A percentile compares a stretch with the other conserved stretches of the same genome.
These are phyloP conservation scores for Neospermospora avenae DNA, from an alignment of 2,329 filamentous ascomycete species.

Conservation along the genomic window DNA sequence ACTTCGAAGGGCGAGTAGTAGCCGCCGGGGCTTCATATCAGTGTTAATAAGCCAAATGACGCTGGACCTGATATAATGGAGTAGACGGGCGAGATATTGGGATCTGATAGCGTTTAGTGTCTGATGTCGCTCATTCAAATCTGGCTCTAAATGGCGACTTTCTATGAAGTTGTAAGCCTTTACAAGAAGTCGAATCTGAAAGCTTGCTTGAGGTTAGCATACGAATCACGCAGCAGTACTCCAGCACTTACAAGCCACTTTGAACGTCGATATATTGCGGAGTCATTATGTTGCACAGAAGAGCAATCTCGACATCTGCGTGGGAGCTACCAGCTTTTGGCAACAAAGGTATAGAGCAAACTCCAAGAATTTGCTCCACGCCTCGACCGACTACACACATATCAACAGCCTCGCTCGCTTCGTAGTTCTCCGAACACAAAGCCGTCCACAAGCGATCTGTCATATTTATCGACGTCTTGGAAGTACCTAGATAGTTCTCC, in stretches of 20 bases:
- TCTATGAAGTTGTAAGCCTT: slow-evolving; percentile 18
- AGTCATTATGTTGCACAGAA: slow-evolving; percentile 20
- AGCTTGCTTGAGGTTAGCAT: slow-evolving; percentile 10
- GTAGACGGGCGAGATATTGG: slow-evolving; percentile 11
- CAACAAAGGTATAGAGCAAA: slow-evolving; percentile 14
- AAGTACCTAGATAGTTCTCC: slow-evolving; percentile 17
- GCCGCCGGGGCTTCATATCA: slow-evolving; percentile 13
- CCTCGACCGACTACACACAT: slow-evolving; percentile 19
- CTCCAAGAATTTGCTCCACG: slow-evolving; percentile 23
- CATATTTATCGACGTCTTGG: slow-evolving; percentile 13
- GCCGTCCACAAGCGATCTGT: slow-evolving; percentile 21
- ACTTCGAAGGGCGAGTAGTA: slow-evolving; percentile 16
- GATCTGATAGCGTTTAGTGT: slow-evolving; percentile 12
- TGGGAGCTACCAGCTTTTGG: not conserved
- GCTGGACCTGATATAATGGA: slow-evolving; percentile 4
- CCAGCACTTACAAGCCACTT: slow-evolving; percentile 17
- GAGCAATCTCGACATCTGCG: slow-evolving; percentile 3
- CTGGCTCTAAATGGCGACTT: slow-evolving; percentile 15
- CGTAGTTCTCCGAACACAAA: slow-evolving; percentile 17
- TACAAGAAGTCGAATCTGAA: slow-evolving; percentile 20
- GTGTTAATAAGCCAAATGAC: slow-evolving; percentile 19
- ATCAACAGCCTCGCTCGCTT: slow-evolving; percentile 20
- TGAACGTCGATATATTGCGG: slow-evolving; percentile 19
- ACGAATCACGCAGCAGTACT: no score
- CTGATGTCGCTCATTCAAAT: slow-evolving; percentile 13